phyloP scores from a whole-genome alignment of 768 basidiomycete genomes.

The Pleurotus salmoneostramineus region DNA sequence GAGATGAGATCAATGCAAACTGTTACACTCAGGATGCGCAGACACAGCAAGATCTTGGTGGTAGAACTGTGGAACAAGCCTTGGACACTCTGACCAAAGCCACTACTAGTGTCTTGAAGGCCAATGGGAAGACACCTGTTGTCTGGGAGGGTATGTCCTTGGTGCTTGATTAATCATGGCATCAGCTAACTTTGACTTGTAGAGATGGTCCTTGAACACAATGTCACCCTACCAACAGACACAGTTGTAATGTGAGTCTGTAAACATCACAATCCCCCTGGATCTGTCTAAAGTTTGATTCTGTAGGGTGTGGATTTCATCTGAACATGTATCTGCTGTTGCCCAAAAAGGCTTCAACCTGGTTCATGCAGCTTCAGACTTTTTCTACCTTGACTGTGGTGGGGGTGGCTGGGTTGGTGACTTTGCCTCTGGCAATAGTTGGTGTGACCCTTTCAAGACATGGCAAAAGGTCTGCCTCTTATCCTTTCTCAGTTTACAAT shows the following conservation, averaged over 20 bases:
- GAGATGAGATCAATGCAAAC: conserved; percentile 71
- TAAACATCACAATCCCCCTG: neutral
- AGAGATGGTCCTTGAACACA: conserved; percentile 64
- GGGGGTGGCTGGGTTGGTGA: conserved; percentile 68
- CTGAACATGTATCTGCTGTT: conserved; percentile 53
- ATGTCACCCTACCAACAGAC: conserved; percentile 42
- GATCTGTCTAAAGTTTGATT: neutral
- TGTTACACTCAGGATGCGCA: conserved; percentile 62
- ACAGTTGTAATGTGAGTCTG: conserved; percentile 52
- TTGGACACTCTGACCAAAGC: conserved; percentile 57
- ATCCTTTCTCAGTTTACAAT: neutral
- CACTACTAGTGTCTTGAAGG: conserved; percentile 53
- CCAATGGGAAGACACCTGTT: conserved; percentile 66
- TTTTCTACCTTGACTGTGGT: conserved; percentile 83
- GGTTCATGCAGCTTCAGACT: conserved; percentile 69
- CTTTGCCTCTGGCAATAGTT: conserved; percentile 42
- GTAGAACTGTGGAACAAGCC: conserved; percentile 58
- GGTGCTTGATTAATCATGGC: conserved; percentile 3
- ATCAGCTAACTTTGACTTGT: conserved; percentile 35
- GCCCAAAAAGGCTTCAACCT: conserved; percentile 57
- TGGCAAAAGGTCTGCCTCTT: conserved; percentile 58
- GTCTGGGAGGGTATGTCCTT: conserved; percentile 70
- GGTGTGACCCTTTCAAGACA: conserved; percentile 79
- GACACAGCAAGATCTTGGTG: conserved; percentile 55
- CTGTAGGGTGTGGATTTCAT: conserved; percentile 69